phyloP scores from a whole-genome alignment of 2,329 filamentous ascomycete species.

The Chaetomiaceae sp. region DNA sequence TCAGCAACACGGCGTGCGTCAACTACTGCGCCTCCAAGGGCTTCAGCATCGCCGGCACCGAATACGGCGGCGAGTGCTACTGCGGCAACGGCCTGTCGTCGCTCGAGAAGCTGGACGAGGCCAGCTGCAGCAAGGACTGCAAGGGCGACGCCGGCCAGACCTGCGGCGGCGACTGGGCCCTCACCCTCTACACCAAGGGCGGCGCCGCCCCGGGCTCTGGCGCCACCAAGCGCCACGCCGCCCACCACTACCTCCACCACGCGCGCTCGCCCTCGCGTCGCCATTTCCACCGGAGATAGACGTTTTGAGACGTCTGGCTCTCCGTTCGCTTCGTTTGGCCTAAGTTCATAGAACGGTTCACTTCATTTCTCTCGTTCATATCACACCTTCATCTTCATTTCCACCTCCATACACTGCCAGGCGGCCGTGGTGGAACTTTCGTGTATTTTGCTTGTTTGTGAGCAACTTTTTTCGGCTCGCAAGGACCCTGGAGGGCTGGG shows the following conservation, averaged over 20 bases:
- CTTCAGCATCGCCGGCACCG: constrained; percentile 42
- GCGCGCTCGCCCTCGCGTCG: constrained; percentile 21
- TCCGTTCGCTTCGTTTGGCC: background rate
- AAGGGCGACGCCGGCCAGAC: constrained; percentile 41
- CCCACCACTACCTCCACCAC: constrained; percentile 33
- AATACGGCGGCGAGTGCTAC: constrained; percentile 43
- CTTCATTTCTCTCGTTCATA: too few species aligned
- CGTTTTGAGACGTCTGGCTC: background rate
- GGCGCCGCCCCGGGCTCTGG: constrained; percentile 25
- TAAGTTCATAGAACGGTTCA: too few species aligned
- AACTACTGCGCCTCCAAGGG: constrained; percentile 41
- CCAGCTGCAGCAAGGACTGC: constrained; percentile 43
- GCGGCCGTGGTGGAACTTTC: background rate
- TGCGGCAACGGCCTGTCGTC: constrained; percentile 38
- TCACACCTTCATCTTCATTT: background rate
- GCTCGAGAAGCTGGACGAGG: constrained; percentile 38
- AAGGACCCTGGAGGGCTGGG: background rate
- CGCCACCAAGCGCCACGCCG: constrained; percentile 31
- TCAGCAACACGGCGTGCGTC: constrained; percentile 39
- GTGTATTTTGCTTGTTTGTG: constrained; percentile 2
- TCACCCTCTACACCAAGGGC: constrained; percentile 39
- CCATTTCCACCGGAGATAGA: constrained; percentile 8
- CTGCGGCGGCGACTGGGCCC: constrained; percentile 45
- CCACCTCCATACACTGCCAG: too few species aligned
- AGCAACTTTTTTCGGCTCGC: background rate